Percentiles rank a stretch among this genome's conserved stretches.
phyloP scores from a whole-genome alignment of 257 asterid species.

The Nemophila menziesii region DNA sequence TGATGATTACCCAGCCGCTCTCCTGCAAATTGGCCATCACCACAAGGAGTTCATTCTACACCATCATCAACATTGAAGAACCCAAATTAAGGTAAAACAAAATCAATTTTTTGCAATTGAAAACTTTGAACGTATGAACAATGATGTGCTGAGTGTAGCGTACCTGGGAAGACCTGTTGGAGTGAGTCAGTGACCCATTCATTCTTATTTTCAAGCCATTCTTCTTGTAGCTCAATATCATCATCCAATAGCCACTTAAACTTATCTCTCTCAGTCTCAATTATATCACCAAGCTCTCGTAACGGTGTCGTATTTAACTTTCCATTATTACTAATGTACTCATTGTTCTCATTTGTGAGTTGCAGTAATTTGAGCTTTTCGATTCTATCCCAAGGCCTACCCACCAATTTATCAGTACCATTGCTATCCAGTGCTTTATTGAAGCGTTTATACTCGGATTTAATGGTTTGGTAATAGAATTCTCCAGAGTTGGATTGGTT shows the following conservation, averaged over 20 bases:
- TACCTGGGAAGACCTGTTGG: too few relatives aligned
- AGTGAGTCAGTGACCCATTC: too few relatives aligned
- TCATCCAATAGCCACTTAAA: slow-evolving; percentile 75
- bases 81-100: too few relatives aligned
- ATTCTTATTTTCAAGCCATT: slow-evolving; percentile 27
- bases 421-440: slow-evolving; percentile 16
- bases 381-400: slow-evolving; percentile 82
- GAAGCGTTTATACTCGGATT: slow-evolving; percentile 61
- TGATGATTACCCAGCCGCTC: too few relatives aligned
- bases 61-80: too few relatives aligned
- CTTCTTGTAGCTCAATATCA: slow-evolving; percentile 51
- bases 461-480: slow-evolving; percentile 42
- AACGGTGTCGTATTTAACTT: slow-evolving; percentile 46
- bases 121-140: too few relatives aligned
- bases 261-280: slow-evolving; percentile 64
- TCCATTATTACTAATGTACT: slow-evolving; percentile 30
- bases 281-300: slow-evolving; percentile 60
- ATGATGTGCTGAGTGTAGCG: too few relatives aligned
- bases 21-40: too few relatives aligned
- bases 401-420: slow-evolving; percentile 35
- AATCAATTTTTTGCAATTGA: too few relatives aligned
- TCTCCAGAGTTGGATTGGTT: slow-evolving; percentile 38
- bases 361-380: slow-evolving; percentile 57
- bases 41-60: too few relatives aligned
- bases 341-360: slow-evolving; percentile 35